phyloP scores from a whole-genome alignment of 495 filamentous ascomycete genomes.

The Penicillium canescens region DNA sequence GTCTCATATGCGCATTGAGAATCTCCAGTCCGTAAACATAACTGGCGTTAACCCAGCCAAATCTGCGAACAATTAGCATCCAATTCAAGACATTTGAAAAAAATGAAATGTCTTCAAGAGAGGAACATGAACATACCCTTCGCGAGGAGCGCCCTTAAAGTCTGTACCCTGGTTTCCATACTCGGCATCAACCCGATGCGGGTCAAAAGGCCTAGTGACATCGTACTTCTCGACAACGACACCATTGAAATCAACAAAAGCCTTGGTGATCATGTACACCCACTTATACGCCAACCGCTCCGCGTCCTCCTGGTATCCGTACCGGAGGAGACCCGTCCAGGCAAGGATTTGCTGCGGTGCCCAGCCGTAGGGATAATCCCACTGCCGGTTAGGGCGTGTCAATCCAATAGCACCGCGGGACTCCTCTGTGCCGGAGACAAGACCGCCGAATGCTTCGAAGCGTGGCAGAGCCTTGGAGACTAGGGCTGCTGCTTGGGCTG shows the following conservation, averaged over 20 bases:
- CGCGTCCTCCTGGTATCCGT: constrained; percentile 86
- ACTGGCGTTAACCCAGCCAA: constrained; percentile 98
- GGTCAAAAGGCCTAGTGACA: constrained; percentile 83
- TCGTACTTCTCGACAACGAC: constrained; percentile 99
- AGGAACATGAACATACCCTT: constrained; percentile 70
- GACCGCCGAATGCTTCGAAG: constrained; percentile 82
- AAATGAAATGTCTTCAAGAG: background rate
- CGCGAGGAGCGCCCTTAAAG: constrained; percentile 90
- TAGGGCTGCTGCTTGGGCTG: constrained; percentile 74
- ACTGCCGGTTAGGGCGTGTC: constrained; percentile 89
- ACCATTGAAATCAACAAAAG: constrained; percentile 96
- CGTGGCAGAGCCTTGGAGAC: constrained; percentile 76
- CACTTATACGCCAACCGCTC: constrained; percentile 90
- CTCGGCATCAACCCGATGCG: constrained; percentile 91
- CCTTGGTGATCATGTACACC: constrained; percentile 96
- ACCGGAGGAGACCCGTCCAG: constrained; percentile 87
- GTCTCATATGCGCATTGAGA: constrained; percentile 78
- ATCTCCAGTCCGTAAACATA: constrained; percentile 88
- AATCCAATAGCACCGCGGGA: constrained; percentile 78
- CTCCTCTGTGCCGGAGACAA: constrained; percentile 85
- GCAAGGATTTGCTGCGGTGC: constrained; percentile 98
- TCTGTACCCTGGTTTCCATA: constrained; percentile 95
- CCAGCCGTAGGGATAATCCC: constrained; percentile 99
- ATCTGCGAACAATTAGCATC: constrained; percentile 56
- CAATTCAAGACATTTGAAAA: background rate